phyloP scores from a whole-genome alignment of 257 asterid genomes.

The Scutellaria minor region DNA sequence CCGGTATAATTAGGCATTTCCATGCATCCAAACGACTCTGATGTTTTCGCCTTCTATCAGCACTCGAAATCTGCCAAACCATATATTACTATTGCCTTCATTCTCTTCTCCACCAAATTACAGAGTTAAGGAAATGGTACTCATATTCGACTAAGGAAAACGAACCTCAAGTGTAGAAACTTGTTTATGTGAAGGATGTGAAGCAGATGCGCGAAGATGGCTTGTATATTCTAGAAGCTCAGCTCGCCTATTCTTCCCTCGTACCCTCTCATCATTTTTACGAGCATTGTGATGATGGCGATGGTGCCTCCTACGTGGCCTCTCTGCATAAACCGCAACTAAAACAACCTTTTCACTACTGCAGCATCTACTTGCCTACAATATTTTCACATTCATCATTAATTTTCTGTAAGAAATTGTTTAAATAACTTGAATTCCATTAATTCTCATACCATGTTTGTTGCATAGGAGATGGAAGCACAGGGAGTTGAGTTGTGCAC shows the following conservation, averaged over 20 bases:
- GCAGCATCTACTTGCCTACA: conserved; percentile 14
- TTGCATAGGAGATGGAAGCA: neutral
- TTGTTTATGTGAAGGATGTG: conserved; percentile 10
- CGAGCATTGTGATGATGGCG: conserved; percentile 29
- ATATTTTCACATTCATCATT: too few species aligned
- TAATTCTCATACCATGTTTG: neutral
- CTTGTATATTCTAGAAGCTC: conserved; percentile 56
- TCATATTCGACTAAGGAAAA: too few species aligned
- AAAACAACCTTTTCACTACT: conserved; percentile 38
- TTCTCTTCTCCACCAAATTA: too few species aligned
- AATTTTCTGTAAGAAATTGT: too few species aligned
- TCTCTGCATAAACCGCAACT: conserved; percentile 50
- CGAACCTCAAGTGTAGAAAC: too few species aligned
- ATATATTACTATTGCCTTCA: neutral
- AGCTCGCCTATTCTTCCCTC: conserved; percentile 54
- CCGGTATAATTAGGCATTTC: conserved; percentile 38
- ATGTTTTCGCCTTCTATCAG: conserved; percentile 30
- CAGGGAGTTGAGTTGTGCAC: too few species aligned
- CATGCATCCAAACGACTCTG: conserved; percentile 47
- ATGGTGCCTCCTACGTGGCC: conserved; percentile 30
- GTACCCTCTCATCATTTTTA: conserved; percentile 4
- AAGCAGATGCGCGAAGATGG: conserved; percentile 45
- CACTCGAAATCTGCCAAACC: conserved; percentile 35
- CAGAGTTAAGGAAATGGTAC: too few species aligned
- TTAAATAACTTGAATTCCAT: neutral